A percentile compares a stretch with the other conserved stretches of the same genome.
Conservation (phyloP, 176 grass and related monocot species). For the Microstegium vimineum region DNA sequence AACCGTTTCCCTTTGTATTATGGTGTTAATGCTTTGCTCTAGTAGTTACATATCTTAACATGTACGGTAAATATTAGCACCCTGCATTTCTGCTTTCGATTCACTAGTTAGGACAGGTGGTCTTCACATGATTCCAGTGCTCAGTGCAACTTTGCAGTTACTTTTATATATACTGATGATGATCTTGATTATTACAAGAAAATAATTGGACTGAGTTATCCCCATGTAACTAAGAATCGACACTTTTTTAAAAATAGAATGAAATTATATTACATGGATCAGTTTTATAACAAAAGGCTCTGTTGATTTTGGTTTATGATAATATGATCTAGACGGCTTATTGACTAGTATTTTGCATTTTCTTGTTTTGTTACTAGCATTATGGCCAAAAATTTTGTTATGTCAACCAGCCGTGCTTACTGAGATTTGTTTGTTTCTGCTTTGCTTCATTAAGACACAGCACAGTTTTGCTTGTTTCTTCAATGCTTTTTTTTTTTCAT, state of each 20-base stretch:
- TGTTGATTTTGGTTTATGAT: neutral
- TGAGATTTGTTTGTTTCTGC: neutral
- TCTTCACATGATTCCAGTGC: neutral
- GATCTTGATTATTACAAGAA: conserved; percentile 6
- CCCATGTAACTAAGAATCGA: neutral
- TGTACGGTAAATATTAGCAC: neutral
- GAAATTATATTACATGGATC: neutral
- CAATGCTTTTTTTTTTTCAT: neutral
- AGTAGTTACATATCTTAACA: neutral
- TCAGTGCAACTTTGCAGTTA: neutral
- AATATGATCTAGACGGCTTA: neutral
- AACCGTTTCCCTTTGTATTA: neutral
- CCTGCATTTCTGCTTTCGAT: neutral
- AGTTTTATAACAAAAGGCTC: neutral
- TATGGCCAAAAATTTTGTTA: neutral
- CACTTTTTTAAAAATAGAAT: neutral
- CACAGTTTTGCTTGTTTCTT: conserved; percentile 21
- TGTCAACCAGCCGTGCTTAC: conserved; percentile 3
- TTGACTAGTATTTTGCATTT: neutral
- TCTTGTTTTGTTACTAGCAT: neutral
- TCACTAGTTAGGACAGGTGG: neutral
- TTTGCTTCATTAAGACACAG: conserved; percentile 3
- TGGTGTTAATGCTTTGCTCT: conserved; percentile 15
- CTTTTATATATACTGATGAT: neutral
- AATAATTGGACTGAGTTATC: neutral